These are phyloP conservation scores for Cordia subcordata DNA, from an alignment of 257 asterid genomes.

Conservation along the genomic window DNA sequence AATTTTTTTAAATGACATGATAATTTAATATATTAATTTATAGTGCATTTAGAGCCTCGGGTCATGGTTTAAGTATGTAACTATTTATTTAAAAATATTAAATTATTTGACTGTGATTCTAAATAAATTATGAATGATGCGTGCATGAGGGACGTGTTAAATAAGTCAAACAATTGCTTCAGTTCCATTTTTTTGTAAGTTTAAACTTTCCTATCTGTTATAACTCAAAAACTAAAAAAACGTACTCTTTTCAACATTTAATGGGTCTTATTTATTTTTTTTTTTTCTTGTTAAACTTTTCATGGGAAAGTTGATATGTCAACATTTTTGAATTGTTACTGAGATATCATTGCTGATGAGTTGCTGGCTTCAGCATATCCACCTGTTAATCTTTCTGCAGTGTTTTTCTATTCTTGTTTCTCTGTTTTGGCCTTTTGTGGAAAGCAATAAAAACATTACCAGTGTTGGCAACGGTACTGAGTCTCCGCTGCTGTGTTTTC, in stretches of 20 bases:
- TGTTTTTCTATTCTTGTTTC: background rate
- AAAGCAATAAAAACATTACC: conserved; percentile 8
- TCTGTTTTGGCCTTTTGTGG: background rate
- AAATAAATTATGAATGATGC: too few relatives aligned
- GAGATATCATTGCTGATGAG: background rate
- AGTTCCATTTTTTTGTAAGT: too few relatives aligned
- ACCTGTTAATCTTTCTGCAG: background rate
- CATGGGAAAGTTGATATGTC: background rate
- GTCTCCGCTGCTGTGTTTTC: conserved; percentile 15
- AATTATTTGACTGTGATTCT: too few relatives aligned
- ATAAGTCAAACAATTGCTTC: too few relatives aligned
- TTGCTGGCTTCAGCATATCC: background rate
- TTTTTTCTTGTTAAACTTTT: background rate
- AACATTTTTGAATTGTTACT: background rate
- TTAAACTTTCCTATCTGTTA: too few relatives aligned
- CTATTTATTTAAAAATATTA: too few relatives aligned
- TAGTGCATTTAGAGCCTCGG: too few relatives aligned
- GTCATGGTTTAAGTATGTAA: too few relatives aligned
- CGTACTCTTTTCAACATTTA: background rate
- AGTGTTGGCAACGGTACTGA: conserved; percentile 4
- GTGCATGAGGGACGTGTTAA: too few relatives aligned
- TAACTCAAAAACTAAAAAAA: background rate
- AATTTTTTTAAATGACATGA: too few relatives aligned
- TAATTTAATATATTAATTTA: too few relatives aligned
- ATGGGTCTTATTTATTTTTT: conserved; percentile 4